Percentiles rank a stretch among this genome's conserved stretches.
phyloP scores from a whole-genome alignment of 371 early-diverging fungal genomes.

The Chytridium lagenaria region DNA sequence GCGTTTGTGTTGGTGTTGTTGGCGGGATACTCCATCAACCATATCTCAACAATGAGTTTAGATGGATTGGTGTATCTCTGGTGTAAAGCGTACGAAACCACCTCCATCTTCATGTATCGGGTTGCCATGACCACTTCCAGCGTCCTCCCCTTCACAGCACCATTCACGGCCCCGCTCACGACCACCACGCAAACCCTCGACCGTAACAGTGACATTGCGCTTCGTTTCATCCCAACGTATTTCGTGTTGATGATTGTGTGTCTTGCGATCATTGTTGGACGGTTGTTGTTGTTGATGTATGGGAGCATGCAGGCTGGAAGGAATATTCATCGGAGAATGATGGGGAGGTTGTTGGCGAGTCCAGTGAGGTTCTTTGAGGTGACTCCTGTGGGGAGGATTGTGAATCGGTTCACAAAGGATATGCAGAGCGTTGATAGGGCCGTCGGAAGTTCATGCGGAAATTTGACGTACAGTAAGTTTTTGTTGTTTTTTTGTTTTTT shows the following conservation, averaged over 20 bases:
- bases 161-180: too few species aligned
- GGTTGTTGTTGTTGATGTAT: constrained; percentile 14
- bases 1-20: constrained; percentile 23
- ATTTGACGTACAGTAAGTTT: constrained; percentile 4
- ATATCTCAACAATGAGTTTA: constrained; percentile 8
- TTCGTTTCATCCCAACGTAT: background rate
- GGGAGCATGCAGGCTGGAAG: constrained; percentile 20
- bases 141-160: too few species aligned
- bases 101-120: background rate
- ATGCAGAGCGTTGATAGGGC: constrained; percentile 14
- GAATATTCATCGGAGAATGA: constrained; percentile 27
- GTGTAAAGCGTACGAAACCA: background rate
- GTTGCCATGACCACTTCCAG: background rate
- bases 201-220: background rate
- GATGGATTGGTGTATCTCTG: constrained; percentile 23
- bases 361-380: constrained; percentile 84
- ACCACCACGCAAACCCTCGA: too few species aligned
- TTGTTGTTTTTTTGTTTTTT: background rate
- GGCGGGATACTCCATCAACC: constrained; percentile 30
- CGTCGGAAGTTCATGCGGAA: background rate
- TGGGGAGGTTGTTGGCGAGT: constrained; percentile 30
- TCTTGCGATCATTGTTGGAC: constrained; percentile 1
- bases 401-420: constrained; percentile 45
- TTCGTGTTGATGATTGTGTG: background rate
- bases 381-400: constrained; percentile 83